Base-by-base conservation (phyloP, 208 protist species). In the Leishmania gerbilli region DNA sequence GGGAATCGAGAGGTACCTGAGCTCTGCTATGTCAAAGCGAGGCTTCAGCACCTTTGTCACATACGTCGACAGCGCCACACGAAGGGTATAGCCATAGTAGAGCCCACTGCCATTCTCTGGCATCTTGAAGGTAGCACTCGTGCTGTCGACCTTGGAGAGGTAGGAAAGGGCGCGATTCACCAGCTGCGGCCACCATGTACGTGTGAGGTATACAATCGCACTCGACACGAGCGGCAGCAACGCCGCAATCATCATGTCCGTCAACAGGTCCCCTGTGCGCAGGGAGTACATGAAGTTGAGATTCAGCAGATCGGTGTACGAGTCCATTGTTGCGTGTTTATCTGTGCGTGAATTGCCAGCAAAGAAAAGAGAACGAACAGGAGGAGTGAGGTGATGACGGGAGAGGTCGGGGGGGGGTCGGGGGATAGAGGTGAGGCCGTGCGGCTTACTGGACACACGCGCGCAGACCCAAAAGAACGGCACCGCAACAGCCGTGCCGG, bases 281-380 rank as follows among this genome's bases (percentile, higher is more conserved):
- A 95, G 88, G 67, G 92, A 91, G 77, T 90, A 86, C 95, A 97
- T 97, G 69, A 97, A 94, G 79, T 96, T 96, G 47, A 96, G 88
- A 71, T 96, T 97, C 83, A 97, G 84, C 45, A 97, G 77, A 31
- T 92, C 88, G 62, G 87, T 83, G 64, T 95, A 96, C 58, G 89
- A 86, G 85, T 97, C 92, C 94, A 97, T 97, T 76, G 74, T 49
- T 47, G 34, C 74, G 56, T 8, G 40, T 37, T 21, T 3, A 31
- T 51, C n/a, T 68, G n/a, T 65, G 24, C 19, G 51, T 77, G 56
- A 45, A 19, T 69, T 71, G 9, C 8, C 17, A 76, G 27, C 42
- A 71, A 49, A 62, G 51, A 82, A 75, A 79, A 56, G 65, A n/a
- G 49, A 65, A 27, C 53, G 62, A 80, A 11, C 68, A 34, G 31